phyloP scores from a whole-genome alignment of 495 filamentous ascomycete species.

The Hypoxylon rickii region DNA sequence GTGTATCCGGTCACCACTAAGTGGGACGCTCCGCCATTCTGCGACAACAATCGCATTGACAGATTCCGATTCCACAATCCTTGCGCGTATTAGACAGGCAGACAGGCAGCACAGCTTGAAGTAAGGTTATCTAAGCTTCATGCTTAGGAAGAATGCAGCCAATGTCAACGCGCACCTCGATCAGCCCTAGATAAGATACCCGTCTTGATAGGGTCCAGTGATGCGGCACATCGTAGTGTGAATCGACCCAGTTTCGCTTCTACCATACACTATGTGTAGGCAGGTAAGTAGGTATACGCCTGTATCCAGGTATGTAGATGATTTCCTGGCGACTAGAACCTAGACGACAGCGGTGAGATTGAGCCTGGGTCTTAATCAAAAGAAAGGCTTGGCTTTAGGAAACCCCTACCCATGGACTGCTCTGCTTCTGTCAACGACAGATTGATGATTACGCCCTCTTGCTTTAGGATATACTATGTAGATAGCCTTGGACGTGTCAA shows the following conservation, averaged over 20 bases:
- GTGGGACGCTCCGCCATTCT: slow-evolving; percentile 26
- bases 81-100: not conserved
- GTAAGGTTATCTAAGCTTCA: slow-evolving; percentile 21
- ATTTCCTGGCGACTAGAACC: not conserved
- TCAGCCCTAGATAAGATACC: slow-evolving; percentile 6
- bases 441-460: not conserved
- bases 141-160: slow-evolving; percentile 1
- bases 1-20: slow-evolving; percentile 34
- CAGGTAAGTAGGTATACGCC: not conserved
- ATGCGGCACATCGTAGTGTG: slow-evolving; percentile 3
- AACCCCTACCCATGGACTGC: slow-evolving; percentile 26
- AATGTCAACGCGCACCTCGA: not conserved
- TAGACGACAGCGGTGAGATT: slow-evolving; percentile 1
- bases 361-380: slow-evolving; percentile 12
- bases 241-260: not conserved
- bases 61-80: not conserved
- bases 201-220: no score
- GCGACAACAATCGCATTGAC: slow-evolving; percentile 25
- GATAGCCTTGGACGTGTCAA: no score
- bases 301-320: no score
- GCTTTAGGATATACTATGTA: slow-evolving; percentile 2
- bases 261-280: not conserved
- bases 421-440: not conserved
- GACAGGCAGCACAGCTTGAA: not conserved
- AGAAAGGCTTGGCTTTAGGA: slow-evolving; percentile 11